These are phyloP conservation scores for Spinacia oleracea DNA, from an alignment of 179 eudicot genomes.

Conservation along the genomic window DNA sequence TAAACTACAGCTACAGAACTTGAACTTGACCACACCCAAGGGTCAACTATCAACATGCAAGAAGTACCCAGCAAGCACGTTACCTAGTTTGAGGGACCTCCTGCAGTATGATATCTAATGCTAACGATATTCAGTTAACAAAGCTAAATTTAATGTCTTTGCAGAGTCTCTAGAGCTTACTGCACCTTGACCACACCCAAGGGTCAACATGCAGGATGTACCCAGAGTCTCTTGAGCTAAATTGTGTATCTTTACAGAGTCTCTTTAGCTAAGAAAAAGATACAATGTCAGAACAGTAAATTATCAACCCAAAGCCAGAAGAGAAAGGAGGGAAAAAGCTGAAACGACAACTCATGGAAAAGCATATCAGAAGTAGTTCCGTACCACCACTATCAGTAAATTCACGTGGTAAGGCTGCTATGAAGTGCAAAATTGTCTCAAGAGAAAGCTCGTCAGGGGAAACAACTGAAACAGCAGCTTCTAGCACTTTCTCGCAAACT, in stretches of 20 bases:
- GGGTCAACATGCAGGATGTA: too few relatives aligned
- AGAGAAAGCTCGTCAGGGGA: constrained; percentile 60
- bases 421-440: constrained; percentile 69
- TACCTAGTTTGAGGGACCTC: neutral
- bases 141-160: neutral
- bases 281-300: neutral
- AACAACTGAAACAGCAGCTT: constrained; percentile 63
- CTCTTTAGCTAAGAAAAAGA: neutral
- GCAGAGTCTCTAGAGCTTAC: neutral
- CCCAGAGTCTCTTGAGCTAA: neutral
- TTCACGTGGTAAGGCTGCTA: constrained; percentile 83
- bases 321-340: neutral
- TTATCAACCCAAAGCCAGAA: neutral
- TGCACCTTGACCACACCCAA: too few relatives aligned
- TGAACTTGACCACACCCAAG: too few relatives aligned
- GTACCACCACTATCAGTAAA: constrained; percentile 74
- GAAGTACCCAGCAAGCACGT: too few relatives aligned
- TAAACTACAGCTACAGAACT: too few relatives aligned
- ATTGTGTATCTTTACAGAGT: neutral
- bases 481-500: constrained; percentile 77
- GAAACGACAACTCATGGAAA: constrained; percentile 9
- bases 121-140: neutral
- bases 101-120: neutral
- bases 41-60: too few relatives aligned
- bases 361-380: constrained; percentile 22